phyloP scores from a whole-genome alignment of 2,329 filamentous ascomycete species.

The Ophiostoma ips region DNA sequence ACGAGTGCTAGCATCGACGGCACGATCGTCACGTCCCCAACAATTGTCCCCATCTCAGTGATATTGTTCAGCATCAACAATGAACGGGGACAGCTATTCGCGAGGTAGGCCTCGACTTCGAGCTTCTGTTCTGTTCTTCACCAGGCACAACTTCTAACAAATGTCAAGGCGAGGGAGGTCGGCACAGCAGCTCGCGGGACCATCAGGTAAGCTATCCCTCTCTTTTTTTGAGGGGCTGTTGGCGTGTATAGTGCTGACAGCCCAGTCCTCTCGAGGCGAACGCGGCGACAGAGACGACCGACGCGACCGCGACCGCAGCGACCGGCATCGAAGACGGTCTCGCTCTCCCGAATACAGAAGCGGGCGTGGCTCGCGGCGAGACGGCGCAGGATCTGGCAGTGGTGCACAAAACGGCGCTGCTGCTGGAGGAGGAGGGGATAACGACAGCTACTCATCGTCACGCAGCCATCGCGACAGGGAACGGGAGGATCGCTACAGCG shows the following conservation, averaged over 20 bases:
- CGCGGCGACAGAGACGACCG: conserved; percentile 20
- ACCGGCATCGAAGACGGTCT: conserved; percentile 50
- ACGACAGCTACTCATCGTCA: conserved; percentile 80
- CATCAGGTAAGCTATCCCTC: conserved; percentile 22
- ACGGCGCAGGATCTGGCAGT: conserved; percentile 36
- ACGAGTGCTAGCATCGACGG: background rate
- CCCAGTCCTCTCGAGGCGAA: conserved; percentile 21
- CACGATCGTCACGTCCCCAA: background rate
- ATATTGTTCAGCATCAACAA: conserved; percentile 4
- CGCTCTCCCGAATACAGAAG: conserved; percentile 68
- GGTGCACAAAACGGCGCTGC: conserved; percentile 20
- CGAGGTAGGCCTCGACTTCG: conserved; percentile 5
- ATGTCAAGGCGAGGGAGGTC: conserved; percentile 27
- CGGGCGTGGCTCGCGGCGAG: conserved; percentile 51
- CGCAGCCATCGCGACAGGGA: conserved; percentile 86
- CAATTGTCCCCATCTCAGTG: background rate
- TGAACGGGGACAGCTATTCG: conserved; percentile 12
- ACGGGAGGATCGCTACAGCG: conserved; percentile 80
- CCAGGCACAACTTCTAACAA: conserved; percentile 1
- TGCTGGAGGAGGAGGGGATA: conserved; percentile 20
- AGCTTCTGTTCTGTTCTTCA: background rate
- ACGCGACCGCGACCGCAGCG: conserved; percentile 25
- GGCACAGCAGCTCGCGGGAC: conserved; percentile 39
- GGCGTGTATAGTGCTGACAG: background rate
- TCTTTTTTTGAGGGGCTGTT: background rate